phyloP scores from a whole-genome alignment of 768 basidiomycete species.

The Suillus lakei region DNA sequence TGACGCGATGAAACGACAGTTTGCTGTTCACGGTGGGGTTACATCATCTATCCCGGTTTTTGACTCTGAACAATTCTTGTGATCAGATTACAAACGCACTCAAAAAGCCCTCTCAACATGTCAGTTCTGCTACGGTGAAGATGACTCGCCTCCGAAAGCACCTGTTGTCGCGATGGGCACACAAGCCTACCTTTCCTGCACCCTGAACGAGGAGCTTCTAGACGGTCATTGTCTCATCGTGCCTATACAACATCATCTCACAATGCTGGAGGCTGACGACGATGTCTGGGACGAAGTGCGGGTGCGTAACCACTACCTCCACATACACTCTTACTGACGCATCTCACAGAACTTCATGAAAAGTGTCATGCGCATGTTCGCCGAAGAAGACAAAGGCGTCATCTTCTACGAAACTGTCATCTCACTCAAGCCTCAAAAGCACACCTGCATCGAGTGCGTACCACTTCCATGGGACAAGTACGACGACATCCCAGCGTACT shows the following conservation, averaged over 20 bases:
- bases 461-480: constrained; percentile 90
- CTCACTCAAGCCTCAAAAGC: constrained; percentile 83
- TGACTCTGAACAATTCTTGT: constrained; percentile 2
- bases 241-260: constrained; percentile 92
- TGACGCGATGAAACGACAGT: constrained; percentile 95
- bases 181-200: constrained; percentile 89
- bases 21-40: constrained; percentile 86
- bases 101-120: constrained; percentile 89
- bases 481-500: constrained; percentile 89
- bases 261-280: constrained; percentile 92
- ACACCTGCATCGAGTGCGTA: constrained; percentile 93
- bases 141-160: constrained; percentile 87
- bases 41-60: neutral
- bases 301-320: constrained; percentile 50
- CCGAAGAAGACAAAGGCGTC: constrained; percentile 91
- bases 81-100: constrained; percentile 89
- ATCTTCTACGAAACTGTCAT: constrained; percentile 96
- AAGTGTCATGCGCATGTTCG: constrained; percentile 94
- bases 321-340: constrained; percentile 5
- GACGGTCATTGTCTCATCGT: constrained; percentile 94
- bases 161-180: constrained; percentile 92
- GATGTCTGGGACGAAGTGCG: constrained; percentile 98
- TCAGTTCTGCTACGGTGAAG: constrained; percentile 90
- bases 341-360: constrained; percentile 72
- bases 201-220: constrained; percentile 85